Conservation (phyloP, 371 early-diverging fungal species). For the Mortierella sp. region DNA sequence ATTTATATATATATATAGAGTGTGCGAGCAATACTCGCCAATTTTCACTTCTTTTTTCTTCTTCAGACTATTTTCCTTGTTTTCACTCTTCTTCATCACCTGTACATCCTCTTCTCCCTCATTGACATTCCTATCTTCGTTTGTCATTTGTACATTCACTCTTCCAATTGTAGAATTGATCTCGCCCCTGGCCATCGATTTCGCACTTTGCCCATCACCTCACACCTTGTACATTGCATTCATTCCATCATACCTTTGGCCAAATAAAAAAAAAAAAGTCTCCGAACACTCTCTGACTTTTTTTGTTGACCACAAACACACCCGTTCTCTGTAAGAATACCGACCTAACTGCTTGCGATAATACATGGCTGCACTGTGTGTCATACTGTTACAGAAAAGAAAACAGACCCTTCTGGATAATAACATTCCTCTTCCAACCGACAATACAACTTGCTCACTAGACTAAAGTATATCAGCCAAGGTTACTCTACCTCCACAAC, state of each 20-base stretch:
- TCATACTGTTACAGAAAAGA: background rate
- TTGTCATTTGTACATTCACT: background rate
- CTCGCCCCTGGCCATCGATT: background rate
- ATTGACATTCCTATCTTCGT: background rate
- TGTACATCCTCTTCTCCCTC: background rate
- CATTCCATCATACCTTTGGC: background rate
- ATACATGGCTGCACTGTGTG: background rate
- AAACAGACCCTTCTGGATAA: background rate
- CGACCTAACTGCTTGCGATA: background rate
- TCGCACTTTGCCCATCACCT: background rate
- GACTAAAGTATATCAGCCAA: background rate
- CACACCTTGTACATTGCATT: background rate
- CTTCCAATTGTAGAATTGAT: background rate
- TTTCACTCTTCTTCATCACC: background rate
- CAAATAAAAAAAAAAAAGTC: slow-evolving; percentile 6
- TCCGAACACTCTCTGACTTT: background rate
- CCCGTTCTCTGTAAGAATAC: background rate
- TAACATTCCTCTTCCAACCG: background rate
- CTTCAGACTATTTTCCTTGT: background rate
- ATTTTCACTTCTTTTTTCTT: background rate
- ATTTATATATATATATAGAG: background rate
- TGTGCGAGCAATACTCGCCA: background rate
- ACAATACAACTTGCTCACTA: background rate
- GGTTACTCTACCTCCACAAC: background rate
- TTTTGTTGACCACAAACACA: background rate